Evolutionary conservation across 2,329 filamentous ascomycete genomes (phyloP).

Genomic region (Claviceps cyperi): DNA sequence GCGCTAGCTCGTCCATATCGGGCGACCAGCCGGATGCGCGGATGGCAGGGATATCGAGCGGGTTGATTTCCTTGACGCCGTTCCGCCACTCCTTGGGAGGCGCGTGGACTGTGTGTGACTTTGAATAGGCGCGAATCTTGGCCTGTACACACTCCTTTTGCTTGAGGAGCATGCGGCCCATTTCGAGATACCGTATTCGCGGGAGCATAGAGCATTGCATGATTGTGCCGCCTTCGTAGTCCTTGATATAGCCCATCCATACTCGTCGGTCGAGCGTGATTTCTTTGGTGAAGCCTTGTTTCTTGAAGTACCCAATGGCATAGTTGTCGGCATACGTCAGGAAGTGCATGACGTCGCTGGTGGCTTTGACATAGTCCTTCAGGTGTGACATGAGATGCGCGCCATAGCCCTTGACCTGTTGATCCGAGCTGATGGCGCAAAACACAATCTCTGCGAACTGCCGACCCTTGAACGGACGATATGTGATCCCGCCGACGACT

Average conservation of each 20-base stretch:
- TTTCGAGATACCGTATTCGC: constrained; percentile 84
- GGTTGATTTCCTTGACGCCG: constrained; percentile 62
- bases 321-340: constrained; percentile 98
- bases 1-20: constrained; percentile 93
- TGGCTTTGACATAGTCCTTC: constrained; percentile 96
- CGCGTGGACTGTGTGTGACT: constrained; percentile 72
- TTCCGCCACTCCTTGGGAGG: constrained; percentile 79
- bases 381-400: constrained; percentile 96
- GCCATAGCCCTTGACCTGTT: constrained; percentile 97
- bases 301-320: constrained; percentile 97
- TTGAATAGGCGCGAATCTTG: constrained; percentile 85
- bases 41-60: constrained; percentile 75
- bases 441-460: constrained; percentile 98
- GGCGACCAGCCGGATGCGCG: constrained; percentile 87
- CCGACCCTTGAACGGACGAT: constrained; percentile 81
- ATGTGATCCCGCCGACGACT: constrained; percentile 94
- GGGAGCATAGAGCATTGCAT: constrained; percentile 99
- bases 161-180: constrained; percentile 85
- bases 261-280: constrained; percentile 79
- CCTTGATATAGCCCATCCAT: constrained; percentile 99
- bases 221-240: constrained; percentile 96
- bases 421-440: constrained; percentile 91
- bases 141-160: constrained; percentile 92
- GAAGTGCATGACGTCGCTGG: constrained; percentile 95
- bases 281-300: constrained; percentile 97